Base-by-base conservation (phyloP, 768 basidiomycete genomes). In the Mrakia frigida region DNA sequence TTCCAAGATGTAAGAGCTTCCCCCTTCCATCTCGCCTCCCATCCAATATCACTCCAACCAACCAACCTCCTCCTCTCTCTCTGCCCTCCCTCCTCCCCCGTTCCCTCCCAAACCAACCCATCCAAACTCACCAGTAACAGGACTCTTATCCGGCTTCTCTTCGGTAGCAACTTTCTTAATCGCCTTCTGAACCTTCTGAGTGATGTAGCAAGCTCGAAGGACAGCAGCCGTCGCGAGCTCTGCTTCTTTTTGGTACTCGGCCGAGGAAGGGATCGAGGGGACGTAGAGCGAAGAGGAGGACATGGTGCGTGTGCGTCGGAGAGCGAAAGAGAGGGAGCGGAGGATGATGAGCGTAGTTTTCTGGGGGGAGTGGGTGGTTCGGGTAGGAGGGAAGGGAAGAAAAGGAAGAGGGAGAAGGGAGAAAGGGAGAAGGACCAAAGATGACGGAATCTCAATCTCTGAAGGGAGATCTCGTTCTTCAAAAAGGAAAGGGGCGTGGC, bases 111-210 rank as follows among this genome's bases (percentile, higher is more conserved):
- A 23, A 6, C 56, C 56, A 23, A 59, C 5, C 23, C n/a, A 5
- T 5, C 4, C 6, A 5, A 13, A 80, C 86, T 70, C 77, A 91
- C 92, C 90, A 18, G 93, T 95, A 1, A 96, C 93, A 14, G 93
- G 93, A 2, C 90, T 91, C 83, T 94, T 94, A 85, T 99, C 96
- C 37, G 87, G 89, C 82, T 99, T 98, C 68, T 90, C 90, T 53
- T 95, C 85, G 0, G 92, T 94, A 83, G 96, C 96, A 80, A 89
- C 89, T 78, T 89, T 90, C 79, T 93, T 90, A 73, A 97, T 87
- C 71, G 88, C 90, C 80, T 90, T 89, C 85, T 98, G 97, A 28
- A 98, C 92, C 2, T 90, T 88, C 3, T 90, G 88, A 1, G 95
- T 95, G 78, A 97, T 86, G 35, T 86, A 85, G 81, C 92, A 94